Evolutionary conservation across 2,329 filamentous ascomycete species (phyloP), one percentile per base, ranked within the genome.

Genomic region (Penicillium sp.): DNA sequence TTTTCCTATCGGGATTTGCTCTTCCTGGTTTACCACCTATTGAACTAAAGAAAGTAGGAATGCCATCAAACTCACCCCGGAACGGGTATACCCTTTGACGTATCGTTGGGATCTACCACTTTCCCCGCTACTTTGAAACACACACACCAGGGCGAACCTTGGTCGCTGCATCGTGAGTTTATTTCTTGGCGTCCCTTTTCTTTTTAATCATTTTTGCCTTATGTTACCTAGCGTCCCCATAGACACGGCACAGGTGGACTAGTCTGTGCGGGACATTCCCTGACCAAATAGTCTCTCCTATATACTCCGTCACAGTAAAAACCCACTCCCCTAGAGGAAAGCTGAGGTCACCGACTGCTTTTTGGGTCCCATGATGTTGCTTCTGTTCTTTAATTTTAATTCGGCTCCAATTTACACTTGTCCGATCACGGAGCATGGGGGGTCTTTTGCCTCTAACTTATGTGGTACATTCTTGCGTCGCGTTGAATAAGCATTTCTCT

Each of bases 51-150:
- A 20, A 35, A 15, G 2, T 31, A 5, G 3, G 2, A 35, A 31
- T 1, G 12, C 2, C 33, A 40, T 22, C 23, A 9, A 48, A 27
- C 31, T 42, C 31, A 6, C 41, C 48, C 48, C 48, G 26, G 60
- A 62, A 63, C 64, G 65, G 67, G 65, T 68, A 65, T 66, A 66
- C 62, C 65, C 68, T 67, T 69, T 69, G 67, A 69, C 65, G 63
- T 67, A 66, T 62, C 58, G 62, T 57, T 68, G 61, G 63, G 64
- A 69, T 66, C 66, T 48, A 29, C 45, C 23, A 23, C 18, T 37
- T 65, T 67, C 68, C 69, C 69, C 69, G 68, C 69, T 66, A 61
- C 66, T 60, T 65, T 69, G 68, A 69, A 70, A 69, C 67, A 66
- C 61, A n/a, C 27, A 31, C 26, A 18, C 59, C 61, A 64, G 59